Conservation (phyloP, 2,329 filamentous ascomycete genomes). For the Fusarium drepaniforme region DNA sequence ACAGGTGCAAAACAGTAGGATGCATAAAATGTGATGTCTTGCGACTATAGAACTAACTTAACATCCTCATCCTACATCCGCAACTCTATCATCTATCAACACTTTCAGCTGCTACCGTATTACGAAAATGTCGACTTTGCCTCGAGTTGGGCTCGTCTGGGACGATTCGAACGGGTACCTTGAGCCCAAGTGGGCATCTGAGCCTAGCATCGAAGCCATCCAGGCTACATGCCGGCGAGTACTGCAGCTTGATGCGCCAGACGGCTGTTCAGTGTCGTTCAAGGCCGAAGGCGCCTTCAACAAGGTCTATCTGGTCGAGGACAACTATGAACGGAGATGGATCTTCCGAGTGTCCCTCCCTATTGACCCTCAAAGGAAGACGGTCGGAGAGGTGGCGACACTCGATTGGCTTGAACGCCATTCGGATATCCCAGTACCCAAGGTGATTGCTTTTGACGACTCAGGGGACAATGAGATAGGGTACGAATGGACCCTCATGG, state of each 20-base stretch:
- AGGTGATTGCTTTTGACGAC: conserved; percentile 49
- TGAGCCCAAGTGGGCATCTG: conserved; percentile 27
- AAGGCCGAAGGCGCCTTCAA: conserved; percentile 32
- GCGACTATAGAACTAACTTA: no score
- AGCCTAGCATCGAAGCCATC: conserved; percentile 28
- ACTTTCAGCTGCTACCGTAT: no score
- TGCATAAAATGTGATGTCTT: no score
- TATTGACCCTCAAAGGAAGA: conserved; percentile 52
- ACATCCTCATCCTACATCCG: no score
- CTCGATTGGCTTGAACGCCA: conserved; percentile 47
- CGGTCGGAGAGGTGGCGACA: conserved; percentile 53
- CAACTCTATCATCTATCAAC: no score
- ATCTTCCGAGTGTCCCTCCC: conserved; percentile 51
- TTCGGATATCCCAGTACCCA: conserved; percentile 50
- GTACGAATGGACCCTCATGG: conserved; percentile 57
- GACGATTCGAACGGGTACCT: conserved; percentile 7
- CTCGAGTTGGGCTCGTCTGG: conserved; percentile 21
- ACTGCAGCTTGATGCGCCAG: conserved; percentile 6
- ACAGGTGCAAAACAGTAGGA: no score
- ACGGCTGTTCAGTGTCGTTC: conserved; percentile 29
- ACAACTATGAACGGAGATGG: background rate
- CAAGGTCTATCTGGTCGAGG: conserved; percentile 38
- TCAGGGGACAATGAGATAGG: conserved; percentile 50
- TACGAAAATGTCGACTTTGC: background rate
- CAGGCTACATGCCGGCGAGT: conserved; percentile 19